These are phyloP conservation scores for Talaromyces sp. DNA, from an alignment of 2,329 filamentous ascomycete species.

Conservation along the genomic window DNA sequence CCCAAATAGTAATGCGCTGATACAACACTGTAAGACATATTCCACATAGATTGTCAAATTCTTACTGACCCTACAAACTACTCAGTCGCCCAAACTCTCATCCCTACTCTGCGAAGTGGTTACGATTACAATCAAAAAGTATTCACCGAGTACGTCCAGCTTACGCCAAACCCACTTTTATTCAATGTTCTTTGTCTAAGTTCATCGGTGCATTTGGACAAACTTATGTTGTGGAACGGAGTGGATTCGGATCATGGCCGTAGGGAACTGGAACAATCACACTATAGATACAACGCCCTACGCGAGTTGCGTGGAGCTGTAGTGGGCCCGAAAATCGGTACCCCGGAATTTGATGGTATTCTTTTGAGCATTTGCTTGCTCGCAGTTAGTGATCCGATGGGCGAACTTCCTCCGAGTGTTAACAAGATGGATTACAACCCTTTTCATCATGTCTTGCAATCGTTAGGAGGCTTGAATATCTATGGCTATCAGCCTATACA, in stretches of 20 bases:
- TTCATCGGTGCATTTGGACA: slow-evolving; percentile 16
- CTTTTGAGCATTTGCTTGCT: slow-evolving; percentile 16
- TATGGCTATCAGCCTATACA: slow-evolving; percentile 17
- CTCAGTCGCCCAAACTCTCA: slow-evolving; percentile 1
- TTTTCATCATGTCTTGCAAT: slow-evolving; percentile 11
- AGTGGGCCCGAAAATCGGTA: not conserved
- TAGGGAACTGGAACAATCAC: slow-evolving; percentile 6
- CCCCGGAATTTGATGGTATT: not conserved
- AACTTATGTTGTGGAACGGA: slow-evolving; percentile 11
- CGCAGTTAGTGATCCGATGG: slow-evolving; percentile 14
- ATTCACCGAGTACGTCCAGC: slow-evolving; percentile 9
- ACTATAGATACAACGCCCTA: slow-evolving; percentile 14
- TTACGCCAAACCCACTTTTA: slow-evolving; percentile 9
- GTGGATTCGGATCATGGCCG: not conserved
- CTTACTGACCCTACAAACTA: not conserved
- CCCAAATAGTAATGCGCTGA: slow-evolving; percentile 11
- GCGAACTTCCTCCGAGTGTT: slow-evolving; percentile 7
- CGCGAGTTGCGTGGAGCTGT: slow-evolving; percentile 13
- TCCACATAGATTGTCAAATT: not conserved
- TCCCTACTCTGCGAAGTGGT: slow-evolving; percentile 11
- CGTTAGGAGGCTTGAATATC: slow-evolving; percentile 16
- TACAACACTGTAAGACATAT: slow-evolving; percentile 13
- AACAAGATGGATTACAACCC: slow-evolving; percentile 15
- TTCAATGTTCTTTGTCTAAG: slow-evolving; percentile 15
- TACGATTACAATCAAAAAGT: slow-evolving; percentile 8